Evolutionary conservation across 73 alveolate genomes (phyloP).

Genomic region (Tetrahymena thermophila): DNA sequence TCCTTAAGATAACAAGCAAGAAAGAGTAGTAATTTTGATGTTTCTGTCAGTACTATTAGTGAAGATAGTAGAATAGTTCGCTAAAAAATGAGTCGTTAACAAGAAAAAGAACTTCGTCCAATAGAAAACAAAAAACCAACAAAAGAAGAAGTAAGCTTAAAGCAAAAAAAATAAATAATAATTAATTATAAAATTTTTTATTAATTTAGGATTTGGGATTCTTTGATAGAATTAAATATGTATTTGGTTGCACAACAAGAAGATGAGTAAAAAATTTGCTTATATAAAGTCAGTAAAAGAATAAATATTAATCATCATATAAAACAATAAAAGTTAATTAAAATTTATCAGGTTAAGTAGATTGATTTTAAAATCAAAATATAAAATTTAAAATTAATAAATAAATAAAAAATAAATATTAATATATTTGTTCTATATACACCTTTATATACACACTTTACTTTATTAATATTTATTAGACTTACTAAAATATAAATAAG

Average conservation of each 20-base stretch:
- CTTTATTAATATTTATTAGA: too few relatives aligned
- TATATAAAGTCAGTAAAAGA: too few relatives aligned
- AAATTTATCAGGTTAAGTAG: not conserved
- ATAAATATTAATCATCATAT: too few relatives aligned
- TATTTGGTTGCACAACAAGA: not conserved
- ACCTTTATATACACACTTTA: too few relatives aligned
- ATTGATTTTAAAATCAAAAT: too few relatives aligned
- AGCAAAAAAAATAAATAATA: not conserved
- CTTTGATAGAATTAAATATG: not conserved
- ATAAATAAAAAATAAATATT: too few relatives aligned
- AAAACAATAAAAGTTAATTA: too few relatives aligned
- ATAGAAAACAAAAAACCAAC: not conserved
- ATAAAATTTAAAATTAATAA: too few relatives aligned
- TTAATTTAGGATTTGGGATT: not conserved
- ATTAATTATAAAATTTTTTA: not conserved
- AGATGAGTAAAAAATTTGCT: not conserved
- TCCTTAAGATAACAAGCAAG: not conserved
- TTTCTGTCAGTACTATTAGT: not conserved
- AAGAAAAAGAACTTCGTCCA: not conserved
- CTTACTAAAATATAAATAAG: too few relatives aligned
- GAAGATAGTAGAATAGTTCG: not conserved
- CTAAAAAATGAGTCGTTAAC: not conserved
- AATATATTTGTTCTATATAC: too few relatives aligned
- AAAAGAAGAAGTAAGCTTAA: not conserved
- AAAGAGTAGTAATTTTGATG: not conserved